Evolutionary conservation across 805 yeast genomes (phyloP).

Genomic region (Spathaspora girioi): DNA sequence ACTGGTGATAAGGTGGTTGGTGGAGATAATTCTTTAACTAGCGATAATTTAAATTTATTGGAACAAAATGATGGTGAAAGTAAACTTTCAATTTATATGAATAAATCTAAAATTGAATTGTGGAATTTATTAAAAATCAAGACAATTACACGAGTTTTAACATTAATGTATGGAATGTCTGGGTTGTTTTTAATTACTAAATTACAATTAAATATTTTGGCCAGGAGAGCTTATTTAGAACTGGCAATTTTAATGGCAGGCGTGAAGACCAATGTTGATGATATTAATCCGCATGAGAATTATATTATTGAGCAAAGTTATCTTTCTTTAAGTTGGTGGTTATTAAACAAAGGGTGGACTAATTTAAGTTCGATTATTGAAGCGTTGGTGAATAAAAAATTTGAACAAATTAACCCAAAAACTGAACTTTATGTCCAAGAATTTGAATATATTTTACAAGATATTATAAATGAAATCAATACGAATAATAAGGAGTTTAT

Average conservation of each 20-base stretch:
- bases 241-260: slow-evolving; percentile 73
- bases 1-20: background rate
- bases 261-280: slow-evolving; percentile 19
- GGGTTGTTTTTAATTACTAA: slow-evolving; percentile 75
- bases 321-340: slow-evolving; percentile 90
- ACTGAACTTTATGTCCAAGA: slow-evolving; percentile 64
- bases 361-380: slow-evolving; percentile 52
- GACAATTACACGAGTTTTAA: slow-evolving; percentile 68
- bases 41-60: slow-evolving; percentile 36
- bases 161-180: slow-evolving; percentile 65
- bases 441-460: slow-evolving; percentile 37
- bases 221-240: slow-evolving; percentile 80
- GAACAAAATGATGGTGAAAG: slow-evolving; percentile 18
- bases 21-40: slow-evolving; percentile 22
- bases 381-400: slow-evolving; percentile 54
- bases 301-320: slow-evolving; percentile 75
- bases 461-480: slow-evolving; percentile 19
- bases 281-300: slow-evolving; percentile 26
- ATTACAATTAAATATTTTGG: slow-evolving; percentile 81
- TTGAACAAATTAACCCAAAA: slow-evolving; percentile 65
- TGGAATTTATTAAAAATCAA: slow-evolving; percentile 81
- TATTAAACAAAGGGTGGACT: slow-evolving; percentile 81
- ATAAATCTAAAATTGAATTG: slow-evolving; percentile 46
- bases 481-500: slow-evolving; percentile 12
- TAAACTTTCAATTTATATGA: slow-evolving; percentile 17